Conservation (phyloP, 2,329 filamentous ascomycete species). For the Epicoccum sorghinum region DNA sequence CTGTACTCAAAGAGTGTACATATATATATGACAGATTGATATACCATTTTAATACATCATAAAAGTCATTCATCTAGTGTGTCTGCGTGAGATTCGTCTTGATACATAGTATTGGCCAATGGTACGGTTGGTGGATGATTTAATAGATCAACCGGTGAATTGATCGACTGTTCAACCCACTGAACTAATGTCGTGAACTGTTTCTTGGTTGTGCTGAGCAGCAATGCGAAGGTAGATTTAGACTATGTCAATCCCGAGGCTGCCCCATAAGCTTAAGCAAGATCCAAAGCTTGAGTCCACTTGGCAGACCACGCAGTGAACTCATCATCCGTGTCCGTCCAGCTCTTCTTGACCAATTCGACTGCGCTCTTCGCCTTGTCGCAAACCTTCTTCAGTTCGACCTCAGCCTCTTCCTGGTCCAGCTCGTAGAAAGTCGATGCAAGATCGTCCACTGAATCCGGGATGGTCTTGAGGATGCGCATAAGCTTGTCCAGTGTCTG, state of each 20-base stretch:
- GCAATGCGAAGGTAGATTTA: no score
- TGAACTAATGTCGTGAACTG: no score
- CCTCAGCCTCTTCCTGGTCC: constrained; percentile 64
- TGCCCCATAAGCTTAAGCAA: background rate
- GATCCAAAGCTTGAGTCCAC: constrained; percentile 55
- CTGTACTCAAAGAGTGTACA: constrained; percentile 3
- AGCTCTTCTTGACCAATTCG: constrained; percentile 63
- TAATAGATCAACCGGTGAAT: no score
- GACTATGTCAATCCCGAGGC: no score
- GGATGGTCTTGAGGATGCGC: constrained; percentile 63
- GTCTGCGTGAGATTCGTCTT: background rate
- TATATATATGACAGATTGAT: constrained; percentile 14
- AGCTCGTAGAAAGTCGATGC: constrained; percentile 75
- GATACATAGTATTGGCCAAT: no score
- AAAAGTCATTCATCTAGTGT: background rate
- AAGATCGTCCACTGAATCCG: constrained; percentile 72
- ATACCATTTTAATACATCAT: constrained; percentile 4
- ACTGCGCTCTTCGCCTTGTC: constrained; percentile 63
- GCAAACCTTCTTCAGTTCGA: constrained; percentile 65
- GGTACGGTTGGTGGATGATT: no score
- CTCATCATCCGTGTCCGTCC: constrained; percentile 72
- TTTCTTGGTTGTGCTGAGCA: no score
- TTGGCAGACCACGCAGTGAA: constrained; percentile 78
- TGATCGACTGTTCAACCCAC: no score
- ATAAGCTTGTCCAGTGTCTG: constrained; percentile 62